Evolutionary conservation across 371 early-diverging fungal species (phyloP).

Genomic region (Mucor indicus): DNA sequence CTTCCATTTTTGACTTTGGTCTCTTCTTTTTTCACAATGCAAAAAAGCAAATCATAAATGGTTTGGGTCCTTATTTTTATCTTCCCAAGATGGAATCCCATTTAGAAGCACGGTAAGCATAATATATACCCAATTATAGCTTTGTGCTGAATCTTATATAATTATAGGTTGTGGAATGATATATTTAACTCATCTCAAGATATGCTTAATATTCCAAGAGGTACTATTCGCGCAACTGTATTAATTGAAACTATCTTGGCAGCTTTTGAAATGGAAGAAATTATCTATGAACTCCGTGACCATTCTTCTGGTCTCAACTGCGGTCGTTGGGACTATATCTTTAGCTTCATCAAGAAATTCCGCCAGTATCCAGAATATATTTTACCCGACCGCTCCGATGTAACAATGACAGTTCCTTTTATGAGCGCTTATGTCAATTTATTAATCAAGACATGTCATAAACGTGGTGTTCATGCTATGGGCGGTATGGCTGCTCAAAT

Average conservation of each 20-base stretch:
- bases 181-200: constrained; percentile 93
- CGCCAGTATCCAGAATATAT: constrained; percentile 80
- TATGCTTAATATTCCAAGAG: constrained; percentile 82
- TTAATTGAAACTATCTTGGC: constrained; percentile 96
- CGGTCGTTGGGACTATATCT: constrained; percentile 98
- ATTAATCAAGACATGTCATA: constrained; percentile 95
- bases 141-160: neutral
- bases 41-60: constrained; percentile 70
- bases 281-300: constrained; percentile 94
- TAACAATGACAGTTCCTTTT: constrained; percentile 93
- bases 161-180: constrained; percentile 88
- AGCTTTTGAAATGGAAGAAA: constrained; percentile 97
- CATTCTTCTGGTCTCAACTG: constrained; percentile 97
- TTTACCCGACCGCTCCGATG: constrained; percentile 86
- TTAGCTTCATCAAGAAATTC: constrained; percentile 94
- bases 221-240: constrained; percentile 94
- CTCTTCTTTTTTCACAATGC: constrained; percentile 97
- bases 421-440: constrained; percentile 92
- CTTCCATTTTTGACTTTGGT: constrained; percentile 92
- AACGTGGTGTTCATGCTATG: constrained; percentile 97
- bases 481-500: constrained; percentile 99
- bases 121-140: neutral
- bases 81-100: constrained; percentile 96
- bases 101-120: constrained; percentile 75
- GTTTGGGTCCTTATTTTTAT: constrained; percentile 96